Evolutionary conservation across 2,329 filamentous ascomycete species (phyloP).

Genomic region (Cyphellophora attinorum): DNA sequence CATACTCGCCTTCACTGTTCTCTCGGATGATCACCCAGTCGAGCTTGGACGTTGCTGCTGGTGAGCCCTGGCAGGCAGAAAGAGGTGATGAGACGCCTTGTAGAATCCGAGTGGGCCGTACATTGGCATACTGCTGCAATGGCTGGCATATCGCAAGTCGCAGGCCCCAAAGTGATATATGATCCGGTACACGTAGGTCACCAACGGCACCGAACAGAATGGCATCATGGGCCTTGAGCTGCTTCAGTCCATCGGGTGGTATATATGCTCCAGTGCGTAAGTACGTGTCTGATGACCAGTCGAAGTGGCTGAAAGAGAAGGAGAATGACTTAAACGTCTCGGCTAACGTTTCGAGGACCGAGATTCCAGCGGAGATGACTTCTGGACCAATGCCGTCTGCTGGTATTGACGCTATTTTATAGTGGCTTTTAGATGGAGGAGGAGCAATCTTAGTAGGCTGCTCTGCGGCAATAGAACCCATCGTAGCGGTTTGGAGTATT

Average conservation of each 20-base stretch:
- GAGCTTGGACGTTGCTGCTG: constrained; percentile 52
- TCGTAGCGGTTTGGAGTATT: too few species aligned
- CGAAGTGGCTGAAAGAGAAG: constrained; percentile 52
- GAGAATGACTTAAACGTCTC: constrained; percentile 46
- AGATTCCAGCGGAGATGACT: constrained; percentile 54
- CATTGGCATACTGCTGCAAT: constrained; percentile 60
- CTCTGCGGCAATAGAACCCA: neutral
- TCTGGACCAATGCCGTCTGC: constrained; percentile 63
- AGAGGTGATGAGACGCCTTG: constrained; percentile 49
- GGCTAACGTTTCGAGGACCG: constrained; percentile 43
- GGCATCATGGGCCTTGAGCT: constrained; percentile 51
- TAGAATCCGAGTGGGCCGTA: constrained; percentile 55
- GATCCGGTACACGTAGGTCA: constrained; percentile 53
- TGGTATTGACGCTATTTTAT: constrained; percentile 52
- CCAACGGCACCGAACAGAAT: constrained; percentile 62
- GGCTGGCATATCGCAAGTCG: constrained; percentile 58
- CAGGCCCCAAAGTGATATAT: constrained; percentile 58
- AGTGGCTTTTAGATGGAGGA: neutral
- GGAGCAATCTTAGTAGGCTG: neutral
- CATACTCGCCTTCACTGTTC: constrained; percentile 59
- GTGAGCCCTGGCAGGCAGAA: constrained; percentile 21
- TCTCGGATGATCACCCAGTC: constrained; percentile 60
- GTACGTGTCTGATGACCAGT: constrained; percentile 60
- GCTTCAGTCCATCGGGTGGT: constrained; percentile 49
- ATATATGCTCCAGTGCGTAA: constrained; percentile 58